These are phyloP conservation scores for Tetratostichococcus sp. DNA, from an alignment of 139 green algal species.

Conservation along the genomic window DNA sequence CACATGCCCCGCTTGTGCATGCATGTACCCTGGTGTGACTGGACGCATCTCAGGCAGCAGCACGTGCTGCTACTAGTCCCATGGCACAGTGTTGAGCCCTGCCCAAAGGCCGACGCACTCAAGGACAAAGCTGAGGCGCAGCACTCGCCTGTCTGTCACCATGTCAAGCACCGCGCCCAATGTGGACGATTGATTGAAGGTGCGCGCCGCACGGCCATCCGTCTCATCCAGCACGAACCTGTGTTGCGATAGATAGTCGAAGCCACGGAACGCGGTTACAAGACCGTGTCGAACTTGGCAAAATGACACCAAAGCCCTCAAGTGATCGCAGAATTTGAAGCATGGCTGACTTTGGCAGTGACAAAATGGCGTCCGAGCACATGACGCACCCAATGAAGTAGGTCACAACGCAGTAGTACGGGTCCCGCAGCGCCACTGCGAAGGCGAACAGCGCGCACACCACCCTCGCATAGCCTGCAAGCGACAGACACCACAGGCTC, in stretches of 20 bases:
- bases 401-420: constrained; percentile 36
- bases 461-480: constrained; percentile 78
- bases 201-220: constrained; percentile 83
- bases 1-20: neutral
- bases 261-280: too few relatives aligned
- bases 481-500: neutral
- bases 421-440: constrained; percentile 47
- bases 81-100: too few relatives aligned
- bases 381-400: constrained; percentile 57
- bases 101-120: too few relatives aligned
- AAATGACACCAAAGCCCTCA: too few relatives aligned
- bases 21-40: too few relatives aligned
- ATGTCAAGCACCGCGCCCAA: constrained; percentile 94
- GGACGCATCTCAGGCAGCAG: too few relatives aligned
- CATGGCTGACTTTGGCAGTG: too few relatives aligned
- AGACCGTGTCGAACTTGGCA: too few relatives aligned
- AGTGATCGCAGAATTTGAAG: too few relatives aligned
- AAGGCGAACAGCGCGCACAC: constrained; percentile 65
- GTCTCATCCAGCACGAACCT: constrained; percentile 92
- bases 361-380: neutral
- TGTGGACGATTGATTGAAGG: constrained; percentile 78
- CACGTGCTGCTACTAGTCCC: too few relatives aligned
- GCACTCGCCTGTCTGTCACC: constrained; percentile 84
- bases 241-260: neutral
- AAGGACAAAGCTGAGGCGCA: too few relatives aligned